phyloP scores from a whole-genome alignment of 192 early-diverging fungal genomes.

The Linnemannia schmuckeri region DNA sequence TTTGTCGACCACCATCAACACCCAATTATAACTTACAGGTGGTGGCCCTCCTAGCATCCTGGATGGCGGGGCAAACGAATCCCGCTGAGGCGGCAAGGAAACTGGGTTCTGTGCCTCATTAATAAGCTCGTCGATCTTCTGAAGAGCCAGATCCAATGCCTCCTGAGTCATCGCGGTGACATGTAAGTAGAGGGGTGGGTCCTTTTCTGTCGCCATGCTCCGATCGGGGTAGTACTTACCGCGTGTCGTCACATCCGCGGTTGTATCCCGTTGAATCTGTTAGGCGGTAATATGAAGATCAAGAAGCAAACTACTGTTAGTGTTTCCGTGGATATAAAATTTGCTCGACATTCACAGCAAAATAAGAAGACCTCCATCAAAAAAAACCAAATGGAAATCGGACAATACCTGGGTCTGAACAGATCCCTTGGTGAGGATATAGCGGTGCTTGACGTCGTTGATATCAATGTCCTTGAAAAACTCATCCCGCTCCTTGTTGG shows the following conservation, averaged over 20 bases:
- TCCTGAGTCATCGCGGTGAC: conserved; percentile 77
- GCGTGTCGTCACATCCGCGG: conserved; percentile 84
- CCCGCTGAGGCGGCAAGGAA: conserved; percentile 33
- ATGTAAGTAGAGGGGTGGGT: conserved; percentile 86
- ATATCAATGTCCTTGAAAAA: conserved; percentile 81
- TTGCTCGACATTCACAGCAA: neutral
- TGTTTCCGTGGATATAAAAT: neutral
- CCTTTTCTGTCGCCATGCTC: conserved; percentile 77
- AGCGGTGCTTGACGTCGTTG: conserved; percentile 86
- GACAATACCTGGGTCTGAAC: conserved; percentile 70
- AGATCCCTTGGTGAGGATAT: conserved; percentile 81
- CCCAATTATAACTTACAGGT: conserved; percentile 10
- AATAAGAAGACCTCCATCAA: neutral
- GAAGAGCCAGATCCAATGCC: conserved; percentile 77
- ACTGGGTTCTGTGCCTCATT: conserved; percentile 66
- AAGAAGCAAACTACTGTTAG: neutral
- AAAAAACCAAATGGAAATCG: neutral
- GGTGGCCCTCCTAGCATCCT: conserved; percentile 33
- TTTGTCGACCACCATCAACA: neutral
- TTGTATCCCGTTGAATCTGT: conserved; percentile 81
- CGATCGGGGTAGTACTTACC: conserved; percentile 87
- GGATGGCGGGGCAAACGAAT: conserved; percentile 32
- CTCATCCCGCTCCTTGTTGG: conserved; percentile 58
- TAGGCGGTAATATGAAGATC: neutral
- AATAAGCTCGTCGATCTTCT: conserved; percentile 82